Evolutionary conservation across 1,284 basidiomycete genomes (phyloP).

Genomic region (Sanghuangporus sanghuang): DNA sequence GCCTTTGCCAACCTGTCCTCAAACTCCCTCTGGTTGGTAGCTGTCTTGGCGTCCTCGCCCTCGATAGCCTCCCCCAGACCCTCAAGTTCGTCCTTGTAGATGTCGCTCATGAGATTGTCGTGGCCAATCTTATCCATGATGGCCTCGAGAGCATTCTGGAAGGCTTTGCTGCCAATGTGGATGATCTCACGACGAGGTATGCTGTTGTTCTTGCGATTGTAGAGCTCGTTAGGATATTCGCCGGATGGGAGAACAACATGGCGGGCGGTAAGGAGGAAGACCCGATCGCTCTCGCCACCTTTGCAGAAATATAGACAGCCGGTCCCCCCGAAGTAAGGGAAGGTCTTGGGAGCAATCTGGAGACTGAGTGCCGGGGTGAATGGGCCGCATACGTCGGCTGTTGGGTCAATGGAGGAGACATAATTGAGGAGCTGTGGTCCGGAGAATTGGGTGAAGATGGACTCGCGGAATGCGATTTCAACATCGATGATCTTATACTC

Average conservation of each 20-base stretch:
- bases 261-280: conserved; percentile 32
- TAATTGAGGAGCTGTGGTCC: conserved; percentile 24
- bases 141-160: conserved; percentile 28
- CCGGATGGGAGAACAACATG: conserved; percentile 30
- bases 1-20: background rate
- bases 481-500: conserved; percentile 30
- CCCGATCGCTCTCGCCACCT: conserved; percentile 30
- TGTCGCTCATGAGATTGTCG: conserved; percentile 16
- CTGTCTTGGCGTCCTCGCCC: conserved; percentile 10
- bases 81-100: conserved; percentile 17
- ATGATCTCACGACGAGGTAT: conserved; percentile 27
- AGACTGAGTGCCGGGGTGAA: conserved; percentile 30
- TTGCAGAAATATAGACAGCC: conserved; percentile 35
- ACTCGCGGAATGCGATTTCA: conserved; percentile 38
- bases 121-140: conserved; percentile 25
- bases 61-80: conserved; percentile 9
- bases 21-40: no score
- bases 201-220: conserved; percentile 20
- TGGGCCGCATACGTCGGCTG: conserved; percentile 25
- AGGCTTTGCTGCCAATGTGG: conserved; percentile 27
- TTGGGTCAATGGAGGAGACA: conserved; percentile 20
- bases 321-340: conserved; percentile 29
- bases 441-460: conserved; percentile 22
- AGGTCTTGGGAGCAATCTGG: conserved; percentile 26
- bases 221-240: background rate